A percentile compares a stretch with the other conserved stretches of the same genome.
phyloP scores from a whole-genome alignment of 495 filamentous ascomycete genomes.

The Aspergillus incahuasiensis region DNA sequence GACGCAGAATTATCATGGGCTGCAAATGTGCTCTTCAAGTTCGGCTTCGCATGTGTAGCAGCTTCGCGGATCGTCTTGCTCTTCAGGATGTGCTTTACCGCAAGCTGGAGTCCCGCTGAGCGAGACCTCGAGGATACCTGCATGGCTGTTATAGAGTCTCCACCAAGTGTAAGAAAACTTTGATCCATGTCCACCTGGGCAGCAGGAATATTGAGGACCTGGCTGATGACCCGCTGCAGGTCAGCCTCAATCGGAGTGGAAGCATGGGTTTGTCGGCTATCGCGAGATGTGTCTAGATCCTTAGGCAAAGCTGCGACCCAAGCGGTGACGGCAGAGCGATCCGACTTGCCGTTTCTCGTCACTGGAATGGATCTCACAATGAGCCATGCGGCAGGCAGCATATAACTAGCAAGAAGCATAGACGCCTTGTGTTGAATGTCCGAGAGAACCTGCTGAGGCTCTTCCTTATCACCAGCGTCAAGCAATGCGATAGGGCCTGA shows the following conservation, averaged over 20 bases:
- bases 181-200: constrained; percentile 20
- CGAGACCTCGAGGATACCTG: constrained; percentile 4
- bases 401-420: constrained; percentile 44
- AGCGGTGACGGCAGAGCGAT: constrained; percentile 37
- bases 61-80: neutral
- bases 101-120: neutral
- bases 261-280: neutral
- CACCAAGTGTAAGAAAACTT: constrained; percentile 28
- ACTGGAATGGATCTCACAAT: constrained; percentile 47
- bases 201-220: constrained; percentile 23
- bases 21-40: neutral
- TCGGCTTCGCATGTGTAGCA: neutral
- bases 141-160: constrained; percentile 32
- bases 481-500: neutral
- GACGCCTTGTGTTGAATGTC: constrained; percentile 22
- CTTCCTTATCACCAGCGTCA: no score
- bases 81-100: constrained; percentile 1
- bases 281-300: neutral
- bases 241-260: neutral
- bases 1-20: neutral
- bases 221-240: neutral
- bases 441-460: neutral
- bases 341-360: constrained; percentile 49
- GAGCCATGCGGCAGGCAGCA: constrained; percentile 52
- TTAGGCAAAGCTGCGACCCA: constrained; percentile 34